Evolutionary conservation across 2,329 filamentous ascomycete genomes (phyloP), one percentile per base, ranked within the genome.

Genomic region (Aureobasidium uvarum): DNA sequence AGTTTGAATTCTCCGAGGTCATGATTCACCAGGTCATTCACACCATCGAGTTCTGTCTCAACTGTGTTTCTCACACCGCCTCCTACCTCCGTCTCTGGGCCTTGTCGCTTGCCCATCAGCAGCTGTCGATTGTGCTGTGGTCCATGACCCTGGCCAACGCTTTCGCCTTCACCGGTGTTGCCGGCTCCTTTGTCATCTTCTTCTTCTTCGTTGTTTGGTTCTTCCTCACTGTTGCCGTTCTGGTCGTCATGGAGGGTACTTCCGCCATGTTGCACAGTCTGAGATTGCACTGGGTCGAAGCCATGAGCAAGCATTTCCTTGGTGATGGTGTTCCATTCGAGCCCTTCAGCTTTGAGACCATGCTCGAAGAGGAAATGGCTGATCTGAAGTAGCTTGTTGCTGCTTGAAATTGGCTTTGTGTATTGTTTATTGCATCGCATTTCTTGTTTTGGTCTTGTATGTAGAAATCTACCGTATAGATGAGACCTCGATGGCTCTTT

Each of bases 1-100:
- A 99, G 75, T 99, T 99, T 76, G 95, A 99, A 72, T 99, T 99
- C 76, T 86, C 89, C 67, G 95, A 99, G 77, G 86, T 92, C 69
- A 97, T 99, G 92, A 99, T 99, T 74, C 95, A 99, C 80, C 95
- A 99, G 78, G 87, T 97, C 76, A 99, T 99, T 74, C 96, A 98
- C 81, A 98, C 94, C 20, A 98, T 98, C 74, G 92, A 99, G 84
- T 99, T 99, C 82, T 99, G 95, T 76, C 85, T 99, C 72, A 99
- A 99, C 83, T 98, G 94, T 77, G 94, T 99, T 69, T 99, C 95
- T 36, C 95, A 99, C 80, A 99, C 96, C 5, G 95, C 95, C 5
- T 99, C 95, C 1, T 99, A 99, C 79, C 89, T 99, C 55, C 95
- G 95, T 83, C 90, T 99, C 51, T 99, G 95, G 95, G 95, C 95